Evolutionary conservation across 2,329 filamentous ascomycete genomes (phyloP).

Genomic region (Ascochyta fabae): DNA sequence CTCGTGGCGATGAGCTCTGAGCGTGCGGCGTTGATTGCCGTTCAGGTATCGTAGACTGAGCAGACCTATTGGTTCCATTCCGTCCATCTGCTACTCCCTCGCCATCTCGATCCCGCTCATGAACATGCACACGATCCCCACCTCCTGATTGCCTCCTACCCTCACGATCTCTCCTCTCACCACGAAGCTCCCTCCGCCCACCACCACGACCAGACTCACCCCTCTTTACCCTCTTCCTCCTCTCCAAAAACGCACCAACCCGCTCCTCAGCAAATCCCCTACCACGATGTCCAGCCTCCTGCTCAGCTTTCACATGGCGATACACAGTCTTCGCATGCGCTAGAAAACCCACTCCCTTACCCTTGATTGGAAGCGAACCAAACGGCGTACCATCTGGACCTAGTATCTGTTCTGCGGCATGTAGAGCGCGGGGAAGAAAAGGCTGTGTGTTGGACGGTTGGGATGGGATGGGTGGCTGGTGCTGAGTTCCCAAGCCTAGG

Average conservation of each 20-base stretch:
- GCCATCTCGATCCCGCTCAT: background rate
- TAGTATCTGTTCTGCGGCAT: background rate
- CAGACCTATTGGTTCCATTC: no score
- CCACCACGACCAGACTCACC: no score
- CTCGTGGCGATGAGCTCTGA: background rate
- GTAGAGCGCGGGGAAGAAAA: background rate
- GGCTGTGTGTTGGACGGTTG: background rate
- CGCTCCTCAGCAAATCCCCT: constrained; percentile 24
- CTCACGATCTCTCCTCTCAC: no score
- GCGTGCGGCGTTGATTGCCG: background rate
- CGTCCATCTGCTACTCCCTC: no score
- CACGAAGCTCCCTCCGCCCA: no score
- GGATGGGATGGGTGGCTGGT: background rate
- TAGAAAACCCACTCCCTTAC: constrained; percentile 25
- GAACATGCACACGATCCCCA: background rate
- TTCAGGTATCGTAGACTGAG: background rate
- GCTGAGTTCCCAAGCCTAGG: background rate
- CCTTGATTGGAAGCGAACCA: constrained; percentile 25
- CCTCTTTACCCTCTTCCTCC: background rate
- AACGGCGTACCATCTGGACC: constrained; percentile 28
- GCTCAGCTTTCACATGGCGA: constrained; percentile 32
- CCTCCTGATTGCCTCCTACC: no score
- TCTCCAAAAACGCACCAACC: constrained; percentile 15
- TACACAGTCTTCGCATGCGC: constrained; percentile 29
- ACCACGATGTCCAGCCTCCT: constrained; percentile 21